Base-by-base conservation (phyloP, 2,329 filamentous ascomycete genomes). In the Beauveria pseudobassiana region DNA sequence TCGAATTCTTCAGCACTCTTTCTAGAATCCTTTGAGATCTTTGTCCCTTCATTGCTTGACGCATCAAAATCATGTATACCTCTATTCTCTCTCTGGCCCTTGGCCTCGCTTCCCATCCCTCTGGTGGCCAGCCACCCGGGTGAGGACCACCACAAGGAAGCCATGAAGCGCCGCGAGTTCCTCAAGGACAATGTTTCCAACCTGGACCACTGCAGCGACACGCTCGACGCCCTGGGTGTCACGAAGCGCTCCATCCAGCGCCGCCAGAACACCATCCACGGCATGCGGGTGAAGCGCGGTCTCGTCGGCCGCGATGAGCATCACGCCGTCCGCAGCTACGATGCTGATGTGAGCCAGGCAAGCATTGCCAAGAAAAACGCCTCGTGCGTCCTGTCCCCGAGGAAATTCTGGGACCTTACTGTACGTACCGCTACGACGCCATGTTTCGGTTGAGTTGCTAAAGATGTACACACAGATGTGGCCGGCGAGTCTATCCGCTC, bases 361-460 rank as follows among this genome's bases (percentile, higher is more conserved):
- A 70, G 63, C 62, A 64, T 77, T 6, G 77, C 77, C 64, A 67
- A 68, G 3, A 70, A 70, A 46, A 74, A 74, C 63, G 70, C 69
- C 22, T 75, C 75, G n/a, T 81, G 79, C 59, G 72, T 80, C 43
- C 69, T 81, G 14, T 74, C 73, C 4, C 78, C 0, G 78, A 81
- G 64, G 76, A 76, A 28, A 80, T 76, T 8, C 71, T 80, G 67
- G 79, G 79, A 5, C 79, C 80, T 26, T 82, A 81, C 71, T 81
- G 70, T 68, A 64, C 64, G 68, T 30, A 28, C 4, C 16, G 16
- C 9, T n/a, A n/a, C 40, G 6, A 16, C 9, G 7, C 42, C 40
- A 3, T 16, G 7, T 7, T 26, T 34, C 30, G 30, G 30, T 34
- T 34, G 30, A 34, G 4, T 28, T 24, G 20, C 52, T 59, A 61